Base-by-base conservation (phyloP, 148 eudicot species). In the Silene uniflora region DNA sequence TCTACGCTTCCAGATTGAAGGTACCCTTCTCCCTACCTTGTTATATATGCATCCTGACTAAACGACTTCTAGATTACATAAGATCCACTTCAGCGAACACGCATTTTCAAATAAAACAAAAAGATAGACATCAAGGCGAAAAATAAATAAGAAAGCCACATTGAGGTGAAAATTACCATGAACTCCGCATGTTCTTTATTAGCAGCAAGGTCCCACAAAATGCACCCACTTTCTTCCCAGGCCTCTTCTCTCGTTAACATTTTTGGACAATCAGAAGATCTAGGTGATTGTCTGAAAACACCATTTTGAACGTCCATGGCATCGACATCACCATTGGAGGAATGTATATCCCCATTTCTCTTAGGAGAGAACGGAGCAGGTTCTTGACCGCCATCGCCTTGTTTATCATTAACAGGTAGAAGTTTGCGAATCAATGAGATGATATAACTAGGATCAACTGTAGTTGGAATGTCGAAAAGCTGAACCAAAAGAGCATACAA, bases 141-240 rank as follows among this genome's bases (percentile, higher is more conserved):
- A 23, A 6, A 39, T 5, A 14, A 12, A 14, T 55, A 54, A 69
- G 4, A 67, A 35, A 16, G 65, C 2, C 16, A 10, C 5, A 10
- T 35, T 23, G 69, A 78, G 27, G 29, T 65, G 64, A 32, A 63
- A 22, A 80, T 24, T 86, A 93, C 97, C 99, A 95, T 89, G 39
- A 90, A 79, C 72, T 89, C 88, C 68, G 99, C 99, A 84, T 92
- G 97, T 72, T 89, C 86, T 79, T 85, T 83, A 72, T 83, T 89
- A 60, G 94, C 97, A 49, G 97, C 93, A 76, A 95, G 93, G 78
- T 95, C 99, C 99, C 99, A 95, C 74, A 95, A 88, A 69, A 91
- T 73, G 75, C 97, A 92, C 81, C 99, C 99, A 79, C 81, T 78
- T 78, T 89, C 96, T 86, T 95, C 94, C 99, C 97, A 92, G 19